phyloP scores from a whole-genome alignment of 495 filamentous ascomycete genomes.

The Penicillium manginii region DNA sequence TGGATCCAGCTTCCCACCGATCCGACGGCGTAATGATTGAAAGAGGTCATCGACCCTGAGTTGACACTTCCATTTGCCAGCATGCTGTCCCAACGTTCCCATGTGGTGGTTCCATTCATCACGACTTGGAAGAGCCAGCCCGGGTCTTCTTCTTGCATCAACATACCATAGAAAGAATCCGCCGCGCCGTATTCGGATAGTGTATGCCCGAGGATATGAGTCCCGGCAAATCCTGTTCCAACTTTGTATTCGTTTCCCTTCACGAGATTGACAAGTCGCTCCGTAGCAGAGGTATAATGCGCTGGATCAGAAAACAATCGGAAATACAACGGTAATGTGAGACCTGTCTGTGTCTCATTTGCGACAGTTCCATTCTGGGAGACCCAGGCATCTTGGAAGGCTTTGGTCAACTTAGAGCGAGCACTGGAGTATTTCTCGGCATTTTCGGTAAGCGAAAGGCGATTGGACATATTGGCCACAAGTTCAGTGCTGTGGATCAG shows the following conservation, averaged over 20 bases:
- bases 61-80: constrained; percentile 5
- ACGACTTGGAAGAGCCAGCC: constrained; percentile 3
- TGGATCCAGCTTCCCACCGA: constrained; percentile 3
- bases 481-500: constrained; percentile 4
- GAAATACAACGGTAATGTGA: neutral
- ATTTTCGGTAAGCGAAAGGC: neutral
- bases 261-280: neutral
- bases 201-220: constrained; percentile 1
- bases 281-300: neutral
- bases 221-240: constrained; percentile 3
- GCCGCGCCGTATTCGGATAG: neutral
- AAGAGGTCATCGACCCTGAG: constrained; percentile 1
- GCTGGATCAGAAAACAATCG: neutral
- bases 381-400: constrained; percentile 2
- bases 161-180: neutral
- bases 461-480: neutral
- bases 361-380: constrained; percentile 1
- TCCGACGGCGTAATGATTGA: constrained; percentile 3
- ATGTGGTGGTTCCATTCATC: constrained; percentile 2
- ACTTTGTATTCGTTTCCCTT: constrained; percentile 4
- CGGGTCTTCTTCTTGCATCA: neutral
- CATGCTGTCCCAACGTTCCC: constrained; percentile 7
- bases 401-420: neutral
- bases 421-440: neutral
- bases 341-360: constrained; percentile 2